Evolutionary conservation across 2,329 filamentous ascomycete genomes (phyloP).

Genomic region (Macrophomina phaseolina): DNA sequence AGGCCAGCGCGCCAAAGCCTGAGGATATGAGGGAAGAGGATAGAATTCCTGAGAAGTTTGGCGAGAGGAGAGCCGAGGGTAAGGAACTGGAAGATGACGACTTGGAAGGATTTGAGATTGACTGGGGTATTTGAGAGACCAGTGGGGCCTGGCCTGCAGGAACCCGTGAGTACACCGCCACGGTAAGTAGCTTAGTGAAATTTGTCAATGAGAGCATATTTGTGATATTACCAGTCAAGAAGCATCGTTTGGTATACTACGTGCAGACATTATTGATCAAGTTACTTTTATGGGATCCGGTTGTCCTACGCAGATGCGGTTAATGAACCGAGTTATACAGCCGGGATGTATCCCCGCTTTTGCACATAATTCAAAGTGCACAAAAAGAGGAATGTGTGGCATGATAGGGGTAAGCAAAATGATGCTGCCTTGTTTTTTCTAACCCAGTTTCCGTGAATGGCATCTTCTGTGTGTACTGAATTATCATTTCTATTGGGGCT

Average conservation of each 20-base stretch:
- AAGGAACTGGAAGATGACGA: neutral
- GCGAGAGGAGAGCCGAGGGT: neutral
- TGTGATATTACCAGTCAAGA: neutral
- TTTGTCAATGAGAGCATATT: neutral
- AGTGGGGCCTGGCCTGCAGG: neutral
- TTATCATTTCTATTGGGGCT: no score
- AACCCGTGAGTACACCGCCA: neutral
- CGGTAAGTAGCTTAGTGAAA: neutral
- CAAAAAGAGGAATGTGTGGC: slow-evolving; percentile 10
- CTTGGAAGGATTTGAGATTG: slow-evolving; percentile 13
- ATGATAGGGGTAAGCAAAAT: neutral
- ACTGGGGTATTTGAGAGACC: slow-evolving; percentile 1
- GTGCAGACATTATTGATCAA: slow-evolving; percentile 5
- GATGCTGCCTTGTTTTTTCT: no score
- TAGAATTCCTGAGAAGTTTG: neutral
- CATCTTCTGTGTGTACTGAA: no score
- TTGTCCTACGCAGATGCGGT: neutral
- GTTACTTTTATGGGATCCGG: neutral
- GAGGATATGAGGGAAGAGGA: neutral
- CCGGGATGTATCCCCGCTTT: neutral
- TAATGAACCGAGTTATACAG: neutral
- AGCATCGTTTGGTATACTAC: no score
- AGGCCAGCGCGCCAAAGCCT: no score
- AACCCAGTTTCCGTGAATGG: no score
- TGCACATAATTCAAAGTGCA: neutral